Evolutionary conservation across 208 protist species (phyloP), one percentile per base, ranked within the genome.

Genomic region (Crithidia fasciculata): DNA sequence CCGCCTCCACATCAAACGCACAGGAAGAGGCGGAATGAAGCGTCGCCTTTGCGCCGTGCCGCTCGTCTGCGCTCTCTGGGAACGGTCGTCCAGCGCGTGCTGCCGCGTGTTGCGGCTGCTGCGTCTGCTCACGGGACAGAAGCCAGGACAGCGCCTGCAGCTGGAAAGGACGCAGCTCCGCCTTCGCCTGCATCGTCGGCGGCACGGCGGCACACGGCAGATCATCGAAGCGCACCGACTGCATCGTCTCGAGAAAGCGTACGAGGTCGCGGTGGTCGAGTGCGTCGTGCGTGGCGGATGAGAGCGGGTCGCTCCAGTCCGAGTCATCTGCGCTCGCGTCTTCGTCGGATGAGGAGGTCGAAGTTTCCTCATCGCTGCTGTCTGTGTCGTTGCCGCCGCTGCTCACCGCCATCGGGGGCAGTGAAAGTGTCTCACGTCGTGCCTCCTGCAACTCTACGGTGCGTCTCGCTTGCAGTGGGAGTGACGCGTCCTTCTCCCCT

Each of bases 111-210:
- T 3, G 18, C 12, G 28, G 39, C 53, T 47, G 65, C 49, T 54
- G 65, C 37, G 47, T 64, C 44, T 76, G 72, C 58, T 85, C 81
- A 28, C 81, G 81, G 9, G 71, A 80, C 8, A 74, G 75, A 49
- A 94, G 61, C 87, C 87, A 94, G 73, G 85, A 74, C 8, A 94
- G 72, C 5, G 78, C 89, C 69, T 94, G 83, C 54, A 80, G 69
- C 63, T 94, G 89, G 44, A 90, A 91, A 0, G 85, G 87, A 0
- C 69, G 72, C 63, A 94, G 78, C 44, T 83, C 43, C 9, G 54
- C 84, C 2, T 74, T 53, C 8, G 68, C 60, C 19, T 37, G 60
- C 87, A 92, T 90, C 47, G 82, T 74, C 13, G 71, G 13, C 7
- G 87, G 87, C 15, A 86, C 78, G 0, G 70, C 62, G 0, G 87